Base-by-base conservation (phyloP, 352 stramenopile species). In the Phytopythium kandeliae region DNA sequence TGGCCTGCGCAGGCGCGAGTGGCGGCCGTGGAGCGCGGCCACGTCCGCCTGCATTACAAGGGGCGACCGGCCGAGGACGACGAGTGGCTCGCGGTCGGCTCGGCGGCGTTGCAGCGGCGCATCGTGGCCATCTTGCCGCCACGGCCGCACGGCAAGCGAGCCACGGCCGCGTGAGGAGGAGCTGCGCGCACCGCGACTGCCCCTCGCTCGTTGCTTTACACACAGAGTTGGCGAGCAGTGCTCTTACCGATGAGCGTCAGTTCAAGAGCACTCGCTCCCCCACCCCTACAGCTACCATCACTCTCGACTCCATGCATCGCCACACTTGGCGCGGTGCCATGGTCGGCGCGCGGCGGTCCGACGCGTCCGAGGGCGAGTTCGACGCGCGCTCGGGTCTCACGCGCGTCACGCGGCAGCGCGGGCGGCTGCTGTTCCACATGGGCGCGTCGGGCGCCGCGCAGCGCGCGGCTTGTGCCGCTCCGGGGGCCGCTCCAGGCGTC, bases 11-110 rank as follows among this genome's bases (percentile, higher is more conserved):
- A 90, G 78, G 81, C 76, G 3, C 82, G 78, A 45, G 63, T 92
- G 22, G 71, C 63, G 2, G 78, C 77, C 1, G 70, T 93, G 6
- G 69, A 89, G 35, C 79, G 80, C 60, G 82, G 84, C 31, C 86
- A 77, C 40, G 75, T 91, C 50, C 79, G 82, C 16, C 60, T 93
- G 9, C 82, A 90, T 42, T 90, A 91, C 63, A 91, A 91, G 61
- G 78, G 79, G 34, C 70, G 85, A 48, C 85, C 75, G 37, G 51
- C 55, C 26, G 64, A 89, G 44, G 71, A 79, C 26, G 80, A 91
- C 51, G 80, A 91, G 55, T 91, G 80, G 80, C 59, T 91, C 16
- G 49, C 69, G 13, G 58, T 85, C 22, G 72, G 54, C 31, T 81
- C 67, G 13, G 72, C 57, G 38, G 64, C 79, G 25, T 37, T 85